Evolutionary conservation across 345 rosid genomes (phyloP).

Genomic region (Lenwebbia sp.): DNA sequence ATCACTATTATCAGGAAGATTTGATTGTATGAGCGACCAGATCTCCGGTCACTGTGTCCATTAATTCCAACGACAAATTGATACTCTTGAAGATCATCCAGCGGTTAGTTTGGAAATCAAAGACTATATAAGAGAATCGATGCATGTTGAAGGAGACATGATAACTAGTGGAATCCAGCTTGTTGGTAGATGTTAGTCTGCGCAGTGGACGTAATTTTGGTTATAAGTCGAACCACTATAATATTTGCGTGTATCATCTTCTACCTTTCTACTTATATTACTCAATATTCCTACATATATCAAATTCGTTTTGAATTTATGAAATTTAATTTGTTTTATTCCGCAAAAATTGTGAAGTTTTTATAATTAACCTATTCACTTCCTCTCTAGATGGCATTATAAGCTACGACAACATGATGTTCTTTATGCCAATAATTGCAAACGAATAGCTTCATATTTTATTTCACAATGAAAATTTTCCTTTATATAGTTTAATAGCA

Average conservation of each 20-base stretch:
- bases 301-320: not conserved
- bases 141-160: not conserved
- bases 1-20: not conserved
- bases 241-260: not conserved
- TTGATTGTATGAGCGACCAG: not conserved
- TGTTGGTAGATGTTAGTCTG: no score
- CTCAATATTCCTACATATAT: not conserved
- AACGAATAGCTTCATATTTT: not conserved
- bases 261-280: not conserved
- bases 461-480: not conserved
- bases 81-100: not conserved
- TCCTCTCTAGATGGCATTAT: not conserved
- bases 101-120: not conserved
- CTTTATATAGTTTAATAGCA: not conserved
- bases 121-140: not conserved
- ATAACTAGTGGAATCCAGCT: no score
- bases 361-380: not conserved
- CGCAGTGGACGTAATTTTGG: no score
- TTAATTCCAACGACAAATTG: not conserved
- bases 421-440: no score
- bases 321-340: no score
- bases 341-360: not conserved
- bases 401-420: not conserved
- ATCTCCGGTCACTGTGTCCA: not conserved
- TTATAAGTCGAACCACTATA: not conserved